A percentile compares a stretch with the other conserved stretches of the same genome.
Conservation (phyloP, 441 rosid species). For the Syzygium malaccense region DNA sequence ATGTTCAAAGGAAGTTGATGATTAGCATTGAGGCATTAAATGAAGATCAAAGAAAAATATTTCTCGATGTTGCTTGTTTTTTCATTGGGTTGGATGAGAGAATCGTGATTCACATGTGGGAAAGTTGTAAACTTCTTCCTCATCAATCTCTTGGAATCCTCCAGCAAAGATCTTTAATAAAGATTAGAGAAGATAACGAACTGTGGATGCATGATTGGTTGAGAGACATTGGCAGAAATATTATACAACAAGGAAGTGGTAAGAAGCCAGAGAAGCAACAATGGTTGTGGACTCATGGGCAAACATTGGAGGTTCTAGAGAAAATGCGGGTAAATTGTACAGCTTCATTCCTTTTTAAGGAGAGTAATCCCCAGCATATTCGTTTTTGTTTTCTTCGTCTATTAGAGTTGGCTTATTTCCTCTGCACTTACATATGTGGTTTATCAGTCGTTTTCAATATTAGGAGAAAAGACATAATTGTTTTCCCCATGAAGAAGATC, state of each 20-base stretch:
- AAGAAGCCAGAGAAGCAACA: background rate
- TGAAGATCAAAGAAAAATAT: background rate
- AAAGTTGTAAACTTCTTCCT: background rate
- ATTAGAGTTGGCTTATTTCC: background rate
- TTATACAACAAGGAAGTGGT: background rate
- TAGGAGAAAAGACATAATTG: background rate
- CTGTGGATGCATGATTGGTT: background rate
- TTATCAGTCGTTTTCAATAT: too few species aligned
- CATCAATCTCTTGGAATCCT: background rate
- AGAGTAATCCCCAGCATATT: background rate
- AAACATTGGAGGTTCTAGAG: background rate
- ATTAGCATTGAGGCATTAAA: background rate
- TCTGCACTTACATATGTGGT: fast-evolving
- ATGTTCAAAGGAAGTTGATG: too few species aligned
- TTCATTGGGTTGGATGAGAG: background rate
- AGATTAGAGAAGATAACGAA: background rate
- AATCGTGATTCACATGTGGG: background rate
- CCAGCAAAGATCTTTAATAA: background rate
- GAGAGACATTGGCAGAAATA: background rate
- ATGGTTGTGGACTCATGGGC: background rate
- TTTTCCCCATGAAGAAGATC: background rate
- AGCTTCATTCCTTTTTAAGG: background rate
- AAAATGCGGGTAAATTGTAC: background rate
- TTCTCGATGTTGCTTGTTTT: background rate
- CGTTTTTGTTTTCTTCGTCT: background rate